Evolutionary conservation across 2,329 filamentous ascomycete genomes (phyloP), one percentile per base, ranked within the genome.

Genomic region (Trichoderma oligosporum): DNA sequence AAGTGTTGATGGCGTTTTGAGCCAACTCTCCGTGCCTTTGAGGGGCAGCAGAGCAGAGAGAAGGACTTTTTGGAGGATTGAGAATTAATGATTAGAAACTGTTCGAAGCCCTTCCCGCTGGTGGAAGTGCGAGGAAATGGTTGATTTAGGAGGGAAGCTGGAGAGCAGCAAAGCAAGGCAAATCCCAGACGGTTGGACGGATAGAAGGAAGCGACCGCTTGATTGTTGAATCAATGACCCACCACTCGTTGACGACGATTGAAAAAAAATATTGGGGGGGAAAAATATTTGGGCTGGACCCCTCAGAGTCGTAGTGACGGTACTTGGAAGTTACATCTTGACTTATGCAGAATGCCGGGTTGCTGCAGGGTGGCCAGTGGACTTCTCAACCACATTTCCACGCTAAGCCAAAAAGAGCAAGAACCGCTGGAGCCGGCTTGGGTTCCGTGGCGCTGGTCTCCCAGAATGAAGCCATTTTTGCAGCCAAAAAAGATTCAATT

Each of bases 191-290:
- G 64, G 64, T 56, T 48, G 62, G 64, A 68, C 62, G 63, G 64
- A 62, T 46, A 46, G 55, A 54, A 51, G 44, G 57, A 56, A 58
- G 38, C 42, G 33, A 60, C 41, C 58, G 55, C 62, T 66, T 63
- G 67, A 70, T 71, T 71, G 69, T 71, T 71, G 69, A 71, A 71
- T 68, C 53, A 39, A 63, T 25, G 68, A 62, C 68, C 69, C 69
- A 71, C 69, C 65, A 66, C 62, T 66, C 66, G 66, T 61, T 66
- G 63, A 63, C 64, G 60, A 44, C 51, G 49, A 31, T 16, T 16
- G 64, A 60, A 51, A 64, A 64, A 61, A 69, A 70, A 68, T 67
- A 65, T 70, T 68, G 69, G 69, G 69, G 69, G 67, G 67, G 61
- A 61, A 62, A 31, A 24, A 36, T 35, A 46, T 14, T 24, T 41